Conservation (phyloP, 2,329 filamentous ascomycete species). For the Diaporthe sp. region DNA sequence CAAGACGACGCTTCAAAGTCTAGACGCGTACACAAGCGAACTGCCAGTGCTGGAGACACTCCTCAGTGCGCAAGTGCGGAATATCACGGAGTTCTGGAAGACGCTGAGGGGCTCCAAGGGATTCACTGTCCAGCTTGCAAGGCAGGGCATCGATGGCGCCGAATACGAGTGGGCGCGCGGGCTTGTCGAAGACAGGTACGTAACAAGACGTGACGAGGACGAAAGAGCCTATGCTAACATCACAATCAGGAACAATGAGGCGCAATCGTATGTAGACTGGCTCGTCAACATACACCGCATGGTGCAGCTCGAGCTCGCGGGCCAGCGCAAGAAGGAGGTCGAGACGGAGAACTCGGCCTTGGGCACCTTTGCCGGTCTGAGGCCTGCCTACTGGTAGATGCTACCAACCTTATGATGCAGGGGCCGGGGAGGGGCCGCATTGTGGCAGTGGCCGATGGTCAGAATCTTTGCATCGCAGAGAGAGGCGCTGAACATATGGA, state of each 20-base stretch:
- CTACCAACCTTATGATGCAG: neutral
- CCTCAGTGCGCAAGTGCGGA: constrained; percentile 93
- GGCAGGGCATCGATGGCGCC: constrained; percentile 92
- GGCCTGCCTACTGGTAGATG: constrained; percentile 68
- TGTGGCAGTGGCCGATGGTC: neutral
- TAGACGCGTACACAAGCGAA: constrained; percentile 84
- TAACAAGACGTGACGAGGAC: neutral
- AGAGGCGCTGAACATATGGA: constrained; percentile 1
- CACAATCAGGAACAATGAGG: constrained; percentile 79
- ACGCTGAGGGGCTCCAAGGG: constrained; percentile 86
- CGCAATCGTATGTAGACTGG: constrained; percentile 98
- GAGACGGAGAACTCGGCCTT: constrained; percentile 62
- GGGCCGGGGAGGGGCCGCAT: neutral
- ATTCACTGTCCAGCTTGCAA: constrained; percentile 86
- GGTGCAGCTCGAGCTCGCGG: constrained; percentile 87
- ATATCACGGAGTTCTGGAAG: constrained; percentile 88
- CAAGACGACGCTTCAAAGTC: constrained; percentile 74
- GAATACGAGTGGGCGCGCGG: constrained; percentile 96
- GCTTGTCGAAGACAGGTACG: constrained; percentile 83
- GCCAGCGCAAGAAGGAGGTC: constrained; percentile 75
- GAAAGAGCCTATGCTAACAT: neutral
- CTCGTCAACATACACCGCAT: constrained; percentile 93
- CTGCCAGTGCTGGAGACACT: constrained; percentile 90
- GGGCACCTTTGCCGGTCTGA: constrained; percentile 67
- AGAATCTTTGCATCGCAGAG: neutral